Evolutionary conservation across 2,329 filamentous ascomycete species (phyloP), one percentile per base, ranked within the genome.

Genomic region (Tolypocladium pustulatum): DNA sequence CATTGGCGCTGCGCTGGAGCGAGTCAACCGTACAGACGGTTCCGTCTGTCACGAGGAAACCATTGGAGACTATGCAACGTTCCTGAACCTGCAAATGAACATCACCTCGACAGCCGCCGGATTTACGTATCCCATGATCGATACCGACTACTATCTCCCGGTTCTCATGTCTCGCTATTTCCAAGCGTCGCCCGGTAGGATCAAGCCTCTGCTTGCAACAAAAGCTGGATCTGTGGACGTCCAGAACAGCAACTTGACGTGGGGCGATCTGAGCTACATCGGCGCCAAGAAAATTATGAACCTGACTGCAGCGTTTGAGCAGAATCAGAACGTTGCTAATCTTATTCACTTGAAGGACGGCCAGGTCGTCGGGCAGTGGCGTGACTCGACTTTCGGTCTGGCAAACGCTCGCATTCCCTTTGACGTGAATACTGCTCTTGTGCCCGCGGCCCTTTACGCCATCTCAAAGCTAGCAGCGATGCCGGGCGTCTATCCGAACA

Each of bases 11-110:
- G 82, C 85, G 0, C 67, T 87, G 7, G 85, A 88, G 64, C 76
- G 85, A 13, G 75, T 87, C 54, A 82, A 87, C 61, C 72, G 74
- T 3, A 81, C 75, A 0, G 83, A 86, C 63, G 84, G 85, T 0
- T 82, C 76, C 20, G 82, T 81, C 1, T 85, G 81, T 55, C 85
- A 88, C 61, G 84, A 88, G 66, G 85, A 87, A 65, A 84, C 81
- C 0, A 82, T 87, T 62, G 84, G 78, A 5, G 85, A 87, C 65
- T 87, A 87, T 64, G 82, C 83, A 0, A 86, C 83, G 0, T 86
- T 75, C 64, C 69, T 84, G 1, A 84, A 87, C 60, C 58, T 76
- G 12, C 75, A 84, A 58, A 72, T 81, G 2, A 81, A 80, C 41
- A 72, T 83, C 6, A 70, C 71, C 1, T 82, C 79, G 12, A 81